Evolutionary conservation across 805 yeast species (phyloP).

Genomic region (Wickerhamomyces subpelliculosus): DNA sequence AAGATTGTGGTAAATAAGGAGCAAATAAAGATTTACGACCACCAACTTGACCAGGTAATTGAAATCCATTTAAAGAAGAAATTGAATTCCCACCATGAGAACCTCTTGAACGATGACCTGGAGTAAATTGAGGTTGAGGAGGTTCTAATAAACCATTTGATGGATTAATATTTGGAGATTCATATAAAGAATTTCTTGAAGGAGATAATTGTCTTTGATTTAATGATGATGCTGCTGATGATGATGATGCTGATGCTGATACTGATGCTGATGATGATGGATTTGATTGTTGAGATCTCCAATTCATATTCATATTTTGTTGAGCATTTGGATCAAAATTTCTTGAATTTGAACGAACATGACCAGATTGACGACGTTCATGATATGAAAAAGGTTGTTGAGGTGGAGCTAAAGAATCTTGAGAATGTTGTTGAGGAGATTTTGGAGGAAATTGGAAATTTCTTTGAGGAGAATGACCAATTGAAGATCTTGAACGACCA

Average conservation of each 20-base stretch:
- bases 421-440: slow-evolving; percentile 7
- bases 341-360: slow-evolving; percentile 31
- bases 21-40: slow-evolving; percentile 81
- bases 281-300: slow-evolving; percentile 37
- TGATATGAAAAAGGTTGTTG: slow-evolving; percentile 14
- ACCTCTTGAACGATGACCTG: slow-evolving; percentile 73
- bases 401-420: slow-evolving; percentile 20
- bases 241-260: not conserved
- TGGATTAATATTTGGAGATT: not conserved
- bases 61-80: slow-evolving; percentile 22
- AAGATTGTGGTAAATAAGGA: slow-evolving; percentile 90
- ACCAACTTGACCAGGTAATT: slow-evolving; percentile 27
- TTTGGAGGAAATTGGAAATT: slow-evolving; percentile 62
- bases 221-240: not conserved
- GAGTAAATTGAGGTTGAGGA: slow-evolving; percentile 43
- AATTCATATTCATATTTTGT: slow-evolving; percentile 44
- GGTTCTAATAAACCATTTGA: slow-evolving; percentile 17
- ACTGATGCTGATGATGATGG: too few relatives aligned
- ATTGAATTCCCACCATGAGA: slow-evolving; percentile 61
- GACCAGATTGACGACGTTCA: slow-evolving; percentile 37
- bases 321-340: slow-evolving; percentile 28
- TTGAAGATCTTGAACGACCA: slow-evolving; percentile 19
- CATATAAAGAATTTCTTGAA: slow-evolving; percentile 22
- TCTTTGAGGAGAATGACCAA: slow-evolving; percentile 33
- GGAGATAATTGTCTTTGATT: slow-evolving; percentile 33